Base-by-base conservation (phyloP, 257 asterid genomes). In the Gentiana straminea region DNA sequence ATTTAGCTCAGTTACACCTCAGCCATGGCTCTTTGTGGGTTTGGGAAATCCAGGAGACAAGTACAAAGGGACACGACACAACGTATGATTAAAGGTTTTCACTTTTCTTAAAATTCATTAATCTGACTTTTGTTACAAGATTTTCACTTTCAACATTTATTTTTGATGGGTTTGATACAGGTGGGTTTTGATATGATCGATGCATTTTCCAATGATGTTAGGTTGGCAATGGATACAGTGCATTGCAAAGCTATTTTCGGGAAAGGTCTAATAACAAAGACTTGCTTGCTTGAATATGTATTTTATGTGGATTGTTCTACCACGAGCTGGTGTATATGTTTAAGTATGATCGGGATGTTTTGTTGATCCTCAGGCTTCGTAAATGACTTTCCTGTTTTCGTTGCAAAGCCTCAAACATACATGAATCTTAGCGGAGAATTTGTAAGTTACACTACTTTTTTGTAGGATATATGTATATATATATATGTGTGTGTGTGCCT, bases 1-100 rank as follows among this genome's bases (percentile, higher is more conserved):
- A 67, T 74, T 79, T 66, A 73, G 79, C 73, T 62, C 79, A 7
- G 59, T 75, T 47, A 39, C 75, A 34, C 72, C 67, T 51, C 81
- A 64, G 63, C 96, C 96, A 4, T 90, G 98, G 96, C 92, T 90
- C 63, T 80, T 90, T 59, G 86, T 86, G 53, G 98, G 98, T 33
- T 78, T 90, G 76, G 98, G 98, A 54, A 90, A 91, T 59, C 96
- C 96, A 15, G 98, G 96, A 65, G 90, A 87, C 52, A 87, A 78
- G 63, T 84, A 71, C 71, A 62, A 41, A 71, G 95, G 95, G 61
- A 87, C 89, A 46, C 71, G 94, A 50, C 96, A 91, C 71, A 91
- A 84, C 52, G 89, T 83, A 46, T 6, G 58, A 2, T 58, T 50
- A 11, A 46, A 13, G n/a, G n/a, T 46, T 38, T 54, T 49, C 48